Evolutionary conservation across 2,329 filamentous ascomycete species (phyloP).

Genomic region (Ceratocystis huliohia): DNA sequence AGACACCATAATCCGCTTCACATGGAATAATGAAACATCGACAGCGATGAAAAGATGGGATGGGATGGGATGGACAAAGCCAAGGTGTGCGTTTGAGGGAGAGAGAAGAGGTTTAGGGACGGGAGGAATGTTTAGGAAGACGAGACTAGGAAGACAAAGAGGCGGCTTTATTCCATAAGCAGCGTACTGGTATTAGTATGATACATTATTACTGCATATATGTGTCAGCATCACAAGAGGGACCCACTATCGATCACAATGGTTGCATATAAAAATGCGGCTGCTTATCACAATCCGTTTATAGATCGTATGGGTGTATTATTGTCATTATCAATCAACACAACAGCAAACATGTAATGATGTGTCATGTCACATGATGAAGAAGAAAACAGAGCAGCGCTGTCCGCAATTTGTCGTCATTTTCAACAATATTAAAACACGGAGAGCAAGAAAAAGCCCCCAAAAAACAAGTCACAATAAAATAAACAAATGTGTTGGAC

Average conservation of each 20-base stretch:
- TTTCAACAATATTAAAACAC: too few species aligned
- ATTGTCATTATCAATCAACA: not conserved
- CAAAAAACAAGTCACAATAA: not conserved
- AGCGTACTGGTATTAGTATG: not conserved
- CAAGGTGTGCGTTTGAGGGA: not conserved
- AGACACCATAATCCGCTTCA: not conserved
- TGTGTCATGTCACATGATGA: not conserved
- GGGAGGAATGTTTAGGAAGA: conserved; percentile 1
- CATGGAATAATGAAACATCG: not conserved
- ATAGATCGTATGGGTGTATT: not conserved
- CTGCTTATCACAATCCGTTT: too few species aligned
- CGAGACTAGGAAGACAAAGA: conserved; percentile 3
- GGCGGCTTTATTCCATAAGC: not conserved
- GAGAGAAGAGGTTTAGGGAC: not conserved
- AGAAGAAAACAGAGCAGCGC: not conserved
- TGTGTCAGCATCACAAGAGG: too few species aligned
- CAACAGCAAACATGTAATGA: too few species aligned
- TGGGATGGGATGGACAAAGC: not conserved
- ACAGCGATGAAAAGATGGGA: not conserved
- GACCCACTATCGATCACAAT: too few species aligned
- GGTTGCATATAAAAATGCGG: too few species aligned
- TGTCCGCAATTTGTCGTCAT: too few species aligned
- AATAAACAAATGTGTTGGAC: conserved; percentile 1
- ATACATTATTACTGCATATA: not conserved
- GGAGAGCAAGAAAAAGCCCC: too few species aligned